Evolutionary conservation across 2,329 filamentous ascomycete species (phyloP).

Genomic region (Phaeoacremonium minimum): DNA sequence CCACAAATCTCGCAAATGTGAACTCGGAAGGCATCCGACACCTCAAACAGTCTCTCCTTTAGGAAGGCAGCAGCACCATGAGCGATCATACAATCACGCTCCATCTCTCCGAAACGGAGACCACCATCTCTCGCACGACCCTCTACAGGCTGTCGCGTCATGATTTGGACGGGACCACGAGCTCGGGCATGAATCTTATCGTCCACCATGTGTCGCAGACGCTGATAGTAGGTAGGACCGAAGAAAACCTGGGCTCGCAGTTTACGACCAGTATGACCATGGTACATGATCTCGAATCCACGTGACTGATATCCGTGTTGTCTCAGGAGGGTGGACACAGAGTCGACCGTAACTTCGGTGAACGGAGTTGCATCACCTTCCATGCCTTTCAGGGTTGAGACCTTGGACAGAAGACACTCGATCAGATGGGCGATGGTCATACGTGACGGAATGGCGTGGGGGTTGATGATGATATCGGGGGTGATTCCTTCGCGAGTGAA

Average conservation of each 20-base stretch:
- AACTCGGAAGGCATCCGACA: constrained; percentile 95
- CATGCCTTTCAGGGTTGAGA: constrained; percentile 86
- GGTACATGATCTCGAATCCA: constrained; percentile 98
- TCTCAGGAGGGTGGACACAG: constrained; percentile 79
- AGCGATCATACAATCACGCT: constrained; percentile 99
- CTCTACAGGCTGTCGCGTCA: constrained; percentile 95
- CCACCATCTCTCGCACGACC: constrained; percentile 97
- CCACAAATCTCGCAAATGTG: constrained; percentile 99
- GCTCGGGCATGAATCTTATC: constrained; percentile 99
- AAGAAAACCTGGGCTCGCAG: constrained; percentile 93
- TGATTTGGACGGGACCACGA: constrained; percentile 91
- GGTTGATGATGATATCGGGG: constrained; percentile 97
- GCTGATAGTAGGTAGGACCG: constrained; percentile 97
- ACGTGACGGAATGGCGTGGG: constrained; percentile 97
- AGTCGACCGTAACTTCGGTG: constrained; percentile 94
- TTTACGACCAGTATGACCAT: constrained; percentile 94
- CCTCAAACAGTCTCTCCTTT: constrained; percentile 95
- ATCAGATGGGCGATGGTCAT: constrained; percentile 99
- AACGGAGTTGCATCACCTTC: constrained; percentile 98
- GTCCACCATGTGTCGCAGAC: constrained; percentile 98
- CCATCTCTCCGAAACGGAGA: constrained; percentile 99
- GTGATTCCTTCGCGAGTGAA: constrained; percentile 89
- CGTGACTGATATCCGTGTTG: constrained; percentile 94
- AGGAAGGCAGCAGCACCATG: constrained; percentile 95
- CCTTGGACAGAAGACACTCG: constrained; percentile 95